A percentile compares a stretch with the other conserved stretches of the same genome.
Conservation (phyloP, 257 asterid genomes). For the Misopates orontium region DNA sequence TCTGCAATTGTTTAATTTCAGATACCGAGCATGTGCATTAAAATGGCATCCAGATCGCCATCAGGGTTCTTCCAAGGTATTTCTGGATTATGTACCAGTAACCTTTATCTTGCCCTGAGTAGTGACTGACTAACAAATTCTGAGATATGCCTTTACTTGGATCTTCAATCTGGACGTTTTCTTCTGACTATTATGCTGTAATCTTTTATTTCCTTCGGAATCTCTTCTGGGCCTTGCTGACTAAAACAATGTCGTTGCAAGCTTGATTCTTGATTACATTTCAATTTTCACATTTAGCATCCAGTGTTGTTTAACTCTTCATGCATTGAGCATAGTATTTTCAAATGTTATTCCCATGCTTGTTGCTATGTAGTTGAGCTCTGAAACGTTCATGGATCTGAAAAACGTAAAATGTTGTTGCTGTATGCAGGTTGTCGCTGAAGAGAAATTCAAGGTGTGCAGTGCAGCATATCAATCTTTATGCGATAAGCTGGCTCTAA, state of each 20-base stretch:
- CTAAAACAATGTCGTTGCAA: background rate
- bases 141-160: background rate
- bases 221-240: background rate
- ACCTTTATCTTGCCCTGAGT: background rate
- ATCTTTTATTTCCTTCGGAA: background rate
- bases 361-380: constrained; percentile 4
- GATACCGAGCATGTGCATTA: constrained; percentile 84
- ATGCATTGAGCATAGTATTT: too few relatives aligned
- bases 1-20: constrained; percentile 39
- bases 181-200: background rate
- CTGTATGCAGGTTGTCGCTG: constrained; percentile 64
- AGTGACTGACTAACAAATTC: too few relatives aligned
- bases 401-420: constrained; percentile 13
- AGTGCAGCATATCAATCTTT: constrained; percentile 88
- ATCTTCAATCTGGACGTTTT: background rate
- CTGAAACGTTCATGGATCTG: background rate
- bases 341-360: too few relatives aligned
- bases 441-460: constrained; percentile 93
- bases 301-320: constrained; percentile 1
- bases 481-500: constrained; percentile 55
- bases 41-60: constrained; percentile 99
- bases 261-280: background rate
- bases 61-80: constrained; percentile 90
- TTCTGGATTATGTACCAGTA: background rate
- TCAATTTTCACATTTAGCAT: too few relatives aligned